Conservation (phyloP, 257 asterid genomes). For the Capsicum pubescens region DNA sequence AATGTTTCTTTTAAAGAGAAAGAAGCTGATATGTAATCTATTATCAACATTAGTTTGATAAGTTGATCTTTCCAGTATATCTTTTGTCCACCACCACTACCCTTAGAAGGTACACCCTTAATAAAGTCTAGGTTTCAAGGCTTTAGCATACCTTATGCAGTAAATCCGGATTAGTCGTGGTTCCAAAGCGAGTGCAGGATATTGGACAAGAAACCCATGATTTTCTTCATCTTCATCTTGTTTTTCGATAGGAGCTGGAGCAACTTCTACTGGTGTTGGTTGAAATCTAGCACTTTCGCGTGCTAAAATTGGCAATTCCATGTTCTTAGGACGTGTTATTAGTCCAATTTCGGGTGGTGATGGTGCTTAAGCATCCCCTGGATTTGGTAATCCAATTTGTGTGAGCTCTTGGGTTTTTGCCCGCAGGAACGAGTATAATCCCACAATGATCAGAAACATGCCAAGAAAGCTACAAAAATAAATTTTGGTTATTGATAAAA, state of each 20-base stretch:
- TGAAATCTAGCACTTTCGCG: conserved; percentile 23
- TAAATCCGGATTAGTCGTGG: too few species aligned
- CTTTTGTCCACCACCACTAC: too few species aligned
- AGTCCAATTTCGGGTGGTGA: background rate
- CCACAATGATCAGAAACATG: conserved; percentile 53
- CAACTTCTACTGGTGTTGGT: background rate
- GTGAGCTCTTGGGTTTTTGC: conserved; percentile 44
- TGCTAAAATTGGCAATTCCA: conserved; percentile 11
- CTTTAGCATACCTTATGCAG: too few species aligned
- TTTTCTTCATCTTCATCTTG: background rate
- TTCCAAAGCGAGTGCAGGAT: too few species aligned
- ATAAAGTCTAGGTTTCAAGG: too few species aligned
- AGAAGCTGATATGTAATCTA: too few species aligned
- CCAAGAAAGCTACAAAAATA: conserved; percentile 74
- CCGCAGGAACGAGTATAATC: conserved; percentile 62
- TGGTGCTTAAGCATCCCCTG: background rate
- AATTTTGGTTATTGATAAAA: too few species aligned
- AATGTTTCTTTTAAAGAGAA: too few species aligned
- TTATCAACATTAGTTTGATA: too few species aligned
- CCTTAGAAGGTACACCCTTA: too few species aligned
- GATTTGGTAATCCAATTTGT: background rate
- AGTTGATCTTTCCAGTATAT: too few species aligned
- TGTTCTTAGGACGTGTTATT: background rate
- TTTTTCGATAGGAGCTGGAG: background rate
- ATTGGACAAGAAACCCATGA: too few species aligned